Base-by-base conservation (phyloP, 2,329 filamentous ascomycete species). In the Coleophoma cylindrospora region DNA sequence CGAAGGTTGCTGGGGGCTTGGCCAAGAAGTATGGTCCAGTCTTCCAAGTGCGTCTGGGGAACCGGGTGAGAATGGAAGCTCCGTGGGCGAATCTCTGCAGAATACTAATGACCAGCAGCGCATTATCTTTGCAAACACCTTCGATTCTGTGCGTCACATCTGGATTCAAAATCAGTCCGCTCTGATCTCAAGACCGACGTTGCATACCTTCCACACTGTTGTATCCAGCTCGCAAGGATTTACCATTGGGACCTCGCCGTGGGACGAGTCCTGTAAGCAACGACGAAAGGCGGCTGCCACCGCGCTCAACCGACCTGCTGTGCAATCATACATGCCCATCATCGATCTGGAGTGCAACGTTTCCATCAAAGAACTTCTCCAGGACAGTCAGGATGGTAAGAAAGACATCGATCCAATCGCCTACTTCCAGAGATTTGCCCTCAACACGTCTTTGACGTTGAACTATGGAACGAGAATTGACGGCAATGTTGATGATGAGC, bases 231-330 rank as follows among this genome's bases (percentile, higher is more conserved):
- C 85, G 0, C 85, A 90, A 58, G 87, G 87, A 6, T 87, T 90
- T 67, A 92, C 88, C 0, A 90, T 94, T 53, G 89, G 89, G 1
- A 90, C 88, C 0, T 91, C 87, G 0, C 88, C 89, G 0, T 94
- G 88, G 85, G 87, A 91, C 54, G 87, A 90, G 46, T 89, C 83
- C 2, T 89, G 86, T 69, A 92, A 91, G 66, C 74, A 76, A 21
- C 79, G 87, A 10, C 80, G 89, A 54, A 91, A 90, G 70, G 87
- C 86, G 0, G 88, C 87, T 1, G 87, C 86, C 4, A 90, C 87
- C 0, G 87, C 89, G 0, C 74, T 92, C 19, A 91, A 91, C 64
- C 78, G 85, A 0, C 87, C 87, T 0, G 83, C 87, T 0, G 80
- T 88, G 1, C 85, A 89, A 61, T 84, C 83, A 0, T 92, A 92